Conservation (phyloP, 257 asterid species). For the Solanum appendiculatum region DNA sequence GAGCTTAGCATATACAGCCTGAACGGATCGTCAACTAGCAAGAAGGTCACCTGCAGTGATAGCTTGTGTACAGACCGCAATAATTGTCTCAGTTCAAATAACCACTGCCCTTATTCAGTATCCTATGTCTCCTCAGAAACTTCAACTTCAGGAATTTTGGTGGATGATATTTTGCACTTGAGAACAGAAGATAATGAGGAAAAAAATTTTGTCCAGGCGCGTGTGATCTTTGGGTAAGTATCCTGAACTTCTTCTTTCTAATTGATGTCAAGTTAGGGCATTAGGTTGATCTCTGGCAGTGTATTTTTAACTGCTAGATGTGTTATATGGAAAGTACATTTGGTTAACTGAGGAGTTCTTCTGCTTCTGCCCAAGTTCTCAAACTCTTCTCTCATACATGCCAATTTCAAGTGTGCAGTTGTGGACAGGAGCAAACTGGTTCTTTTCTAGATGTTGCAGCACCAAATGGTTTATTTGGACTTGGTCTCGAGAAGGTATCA, state of each 20-base stretch:
- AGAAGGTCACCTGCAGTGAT: constrained; percentile 53
- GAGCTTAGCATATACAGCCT: constrained; percentile 64
- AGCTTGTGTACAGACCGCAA: constrained; percentile 38
- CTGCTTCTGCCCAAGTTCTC: background rate
- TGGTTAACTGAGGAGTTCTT: background rate
- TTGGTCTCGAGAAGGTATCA: constrained; percentile 73
- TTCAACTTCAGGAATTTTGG: constrained; percentile 78
- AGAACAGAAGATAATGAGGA: constrained; percentile 31
- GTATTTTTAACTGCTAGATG: background rate
- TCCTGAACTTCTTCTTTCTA: constrained; percentile 6
- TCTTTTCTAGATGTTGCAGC: constrained; percentile 72
- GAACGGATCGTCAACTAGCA: constrained; percentile 60
- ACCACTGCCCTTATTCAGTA: constrained; percentile 64
- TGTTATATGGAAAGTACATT: background rate
- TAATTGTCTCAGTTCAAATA: constrained; percentile 33
- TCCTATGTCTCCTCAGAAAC: constrained; percentile 77
- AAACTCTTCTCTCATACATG: background rate
- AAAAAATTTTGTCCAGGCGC: constrained; percentile 29
- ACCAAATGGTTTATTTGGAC: constrained; percentile 80
- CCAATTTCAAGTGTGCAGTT: constrained; percentile 36
- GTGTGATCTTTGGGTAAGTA: constrained; percentile 76
- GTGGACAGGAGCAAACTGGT: constrained; percentile 84
- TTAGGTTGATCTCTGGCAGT: background rate
- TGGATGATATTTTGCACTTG: constrained; percentile 73
- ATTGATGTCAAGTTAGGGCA: background rate